Percentiles rank a stretch among this genome's conserved stretches.
These are phyloP conservation scores for Thelephora aurantiotincta DNA, from an alignment of 768 basidiomycete genomes.

Conservation along the genomic window DNA sequence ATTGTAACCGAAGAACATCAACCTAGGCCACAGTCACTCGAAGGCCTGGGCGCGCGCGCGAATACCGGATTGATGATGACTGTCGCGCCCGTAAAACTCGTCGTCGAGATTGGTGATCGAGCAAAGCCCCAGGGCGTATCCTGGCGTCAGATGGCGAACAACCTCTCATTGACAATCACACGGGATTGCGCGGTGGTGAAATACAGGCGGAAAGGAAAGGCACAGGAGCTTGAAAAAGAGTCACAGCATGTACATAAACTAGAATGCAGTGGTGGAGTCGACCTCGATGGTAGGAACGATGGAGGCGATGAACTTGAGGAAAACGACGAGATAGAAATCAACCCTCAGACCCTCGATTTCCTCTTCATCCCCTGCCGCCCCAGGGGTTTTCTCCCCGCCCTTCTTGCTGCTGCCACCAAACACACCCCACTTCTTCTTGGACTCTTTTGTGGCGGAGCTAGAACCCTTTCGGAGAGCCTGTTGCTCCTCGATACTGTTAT, in stretches of 20 bases:
- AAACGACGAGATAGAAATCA: conserved; percentile 95
- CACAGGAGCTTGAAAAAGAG: conserved; percentile 2
- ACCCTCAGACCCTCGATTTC: conserved; percentile 87
- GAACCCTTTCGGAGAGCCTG: conserved; percentile 44
- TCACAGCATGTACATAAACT: too few species aligned
- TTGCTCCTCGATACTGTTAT: conserved; percentile 73
- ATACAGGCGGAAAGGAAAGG: not conserved
- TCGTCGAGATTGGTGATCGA: too few species aligned
- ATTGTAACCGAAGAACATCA: too few species aligned
- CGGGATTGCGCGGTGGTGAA: not conserved
- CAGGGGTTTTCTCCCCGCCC: conserved; percentile 32
- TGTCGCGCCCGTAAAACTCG: too few species aligned
- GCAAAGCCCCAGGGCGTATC: too few species aligned
- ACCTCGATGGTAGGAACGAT: conserved; percentile 99
- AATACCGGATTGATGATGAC: too few species aligned
- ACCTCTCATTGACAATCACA: not conserved
- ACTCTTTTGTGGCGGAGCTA: conserved; percentile 25
- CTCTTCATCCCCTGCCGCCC: conserved; percentile 37
- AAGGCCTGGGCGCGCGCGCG: too few species aligned
- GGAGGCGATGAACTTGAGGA: conserved; percentile 97
- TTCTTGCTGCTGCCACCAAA: conserved; percentile 28
- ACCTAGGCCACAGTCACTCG: too few species aligned
- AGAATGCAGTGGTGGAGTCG: conserved; percentile 63
- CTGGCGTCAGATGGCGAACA: too few species aligned
- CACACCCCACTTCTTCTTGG: conserved; percentile 71